phyloP scores from a whole-genome alignment of 768 basidiomycete genomes.

The Lactifluus echinatus region DNA sequence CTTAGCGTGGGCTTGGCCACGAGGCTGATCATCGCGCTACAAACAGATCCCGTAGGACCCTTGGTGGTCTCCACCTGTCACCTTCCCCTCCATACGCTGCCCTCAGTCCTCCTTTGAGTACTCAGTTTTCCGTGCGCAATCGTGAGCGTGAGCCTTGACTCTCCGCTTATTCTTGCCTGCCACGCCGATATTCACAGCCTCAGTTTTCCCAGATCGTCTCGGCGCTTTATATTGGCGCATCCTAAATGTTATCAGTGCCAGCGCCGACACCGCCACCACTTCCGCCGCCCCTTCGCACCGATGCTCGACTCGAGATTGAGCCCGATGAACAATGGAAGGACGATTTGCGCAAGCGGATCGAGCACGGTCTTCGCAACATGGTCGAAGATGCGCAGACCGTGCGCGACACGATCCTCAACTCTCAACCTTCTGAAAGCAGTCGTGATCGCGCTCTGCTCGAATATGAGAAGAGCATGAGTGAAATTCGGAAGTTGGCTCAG shows the following conservation, averaged over 20 bases:
- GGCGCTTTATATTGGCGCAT: conserved; percentile 15
- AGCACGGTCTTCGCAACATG: conserved; percentile 11
- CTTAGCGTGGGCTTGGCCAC: conserved; percentile 19
- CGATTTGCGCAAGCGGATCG: conserved; percentile 15
- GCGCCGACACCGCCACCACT: conserved; percentile 12
- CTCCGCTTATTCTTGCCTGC: neutral
- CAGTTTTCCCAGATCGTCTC: neutral
- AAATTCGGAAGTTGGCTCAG: conserved; percentile 15
- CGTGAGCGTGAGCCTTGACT: conserved; percentile 6
- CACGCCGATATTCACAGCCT: neutral
- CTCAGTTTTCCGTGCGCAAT: conserved; percentile 3
- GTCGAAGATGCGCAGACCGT: conserved; percentile 11
- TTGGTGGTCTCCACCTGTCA: conserved; percentile 6
- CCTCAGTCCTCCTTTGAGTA: conserved; percentile 6
- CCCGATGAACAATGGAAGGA: conserved; percentile 19
- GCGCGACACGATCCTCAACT: conserved; percentile 7
- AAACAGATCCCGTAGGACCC: conserved; percentile 13
- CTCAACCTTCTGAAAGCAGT: neutral
- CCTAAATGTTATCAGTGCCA: conserved; percentile 16
- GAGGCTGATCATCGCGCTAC: conserved; percentile 18
- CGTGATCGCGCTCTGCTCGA: conserved; percentile 3
- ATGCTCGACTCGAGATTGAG: conserved; percentile 4
- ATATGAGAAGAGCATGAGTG: conserved; percentile 16
- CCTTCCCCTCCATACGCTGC: conserved; percentile 9
- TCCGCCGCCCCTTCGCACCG: conserved; percentile 14